Conservation (phyloP, 2,329 filamentous ascomycete genomes). For the Fusarium aywerte region DNA sequence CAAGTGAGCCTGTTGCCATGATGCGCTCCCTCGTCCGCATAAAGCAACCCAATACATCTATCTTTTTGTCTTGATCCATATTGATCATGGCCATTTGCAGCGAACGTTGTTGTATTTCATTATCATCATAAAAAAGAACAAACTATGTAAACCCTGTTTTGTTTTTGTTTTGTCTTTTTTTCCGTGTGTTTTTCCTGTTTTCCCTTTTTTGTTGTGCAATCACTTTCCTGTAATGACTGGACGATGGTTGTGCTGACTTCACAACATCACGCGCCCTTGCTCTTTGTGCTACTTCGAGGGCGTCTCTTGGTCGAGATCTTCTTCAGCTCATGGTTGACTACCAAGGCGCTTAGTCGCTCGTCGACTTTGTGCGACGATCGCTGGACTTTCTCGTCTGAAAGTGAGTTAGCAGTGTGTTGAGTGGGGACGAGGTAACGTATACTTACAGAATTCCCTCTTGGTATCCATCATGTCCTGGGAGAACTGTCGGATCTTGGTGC, state of each 20-base stretch:
- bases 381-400: conserved; percentile 49
- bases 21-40: conserved; percentile 32
- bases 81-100: conserved; percentile 14
- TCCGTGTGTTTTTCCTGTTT: conserved; percentile 18
- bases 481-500: conserved; percentile 45
- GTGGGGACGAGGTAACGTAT: background rate
- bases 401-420: conserved; percentile 31
- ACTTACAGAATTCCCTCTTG: conserved; percentile 53
- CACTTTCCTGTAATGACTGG: conserved; percentile 35
- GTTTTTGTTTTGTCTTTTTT: conserved; percentile 18
- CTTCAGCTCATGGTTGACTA: conserved; percentile 55
- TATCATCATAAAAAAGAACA: conserved; percentile 27
- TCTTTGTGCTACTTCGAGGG: conserved; percentile 45
- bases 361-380: conserved; percentile 49
- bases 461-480: conserved; percentile 50
- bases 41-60: conserved; percentile 24
- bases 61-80: conserved; percentile 20
- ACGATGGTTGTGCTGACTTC: conserved; percentile 20
- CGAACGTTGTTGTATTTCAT: conserved; percentile 38
- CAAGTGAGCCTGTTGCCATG: conserved; percentile 44
- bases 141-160: conserved; percentile 19
- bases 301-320: conserved; percentile 52
- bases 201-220: conserved; percentile 13
- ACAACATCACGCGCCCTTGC: conserved; percentile 46
- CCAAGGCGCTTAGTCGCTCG: conserved; percentile 49